phyloP scores from a whole-genome alignment of 2,329 filamentous ascomycete genomes.

The Leptographium procerum region DNA sequence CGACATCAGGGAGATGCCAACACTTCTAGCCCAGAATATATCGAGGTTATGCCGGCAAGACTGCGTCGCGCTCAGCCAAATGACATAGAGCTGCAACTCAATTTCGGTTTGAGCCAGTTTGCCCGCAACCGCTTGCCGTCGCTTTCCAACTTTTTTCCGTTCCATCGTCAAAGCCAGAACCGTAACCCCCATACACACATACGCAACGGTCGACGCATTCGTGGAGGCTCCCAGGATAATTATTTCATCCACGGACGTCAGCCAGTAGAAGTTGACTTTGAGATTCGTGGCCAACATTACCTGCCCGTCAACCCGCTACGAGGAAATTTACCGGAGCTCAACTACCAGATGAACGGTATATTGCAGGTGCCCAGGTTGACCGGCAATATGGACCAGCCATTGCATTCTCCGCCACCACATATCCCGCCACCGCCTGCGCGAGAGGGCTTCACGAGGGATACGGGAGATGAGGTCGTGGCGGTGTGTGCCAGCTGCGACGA shows the following conservation, averaged over 20 bases:
- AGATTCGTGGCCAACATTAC: slow-evolving; percentile 13
- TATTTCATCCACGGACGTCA: neutral
- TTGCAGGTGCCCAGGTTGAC: neutral
- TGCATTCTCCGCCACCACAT: slow-evolving; percentile 48
- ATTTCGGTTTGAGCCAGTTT: neutral
- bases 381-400: slow-evolving; percentile 21
- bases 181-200: neutral
- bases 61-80: neutral
- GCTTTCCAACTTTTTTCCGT: neutral
- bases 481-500: slow-evolving; percentile 80
- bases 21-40: neutral
- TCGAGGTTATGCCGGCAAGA: neutral
- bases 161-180: neutral
- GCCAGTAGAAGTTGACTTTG: slow-evolving; percentile 15
- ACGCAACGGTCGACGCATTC: neutral
- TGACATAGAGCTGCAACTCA: neutral
- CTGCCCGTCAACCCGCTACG: slow-evolving; percentile 16
- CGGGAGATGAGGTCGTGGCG: slow-evolving; percentile 58
- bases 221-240: neutral
- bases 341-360: slow-evolving; percentile 23
- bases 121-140: neutral
- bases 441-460: slow-evolving; percentile 71
- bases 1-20: neutral
- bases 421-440: slow-evolving; percentile 51
- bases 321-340: slow-evolving; percentile 19